Conservation (phyloP, 1,139 yeast species). For the Candida glucosophila region DNA sequence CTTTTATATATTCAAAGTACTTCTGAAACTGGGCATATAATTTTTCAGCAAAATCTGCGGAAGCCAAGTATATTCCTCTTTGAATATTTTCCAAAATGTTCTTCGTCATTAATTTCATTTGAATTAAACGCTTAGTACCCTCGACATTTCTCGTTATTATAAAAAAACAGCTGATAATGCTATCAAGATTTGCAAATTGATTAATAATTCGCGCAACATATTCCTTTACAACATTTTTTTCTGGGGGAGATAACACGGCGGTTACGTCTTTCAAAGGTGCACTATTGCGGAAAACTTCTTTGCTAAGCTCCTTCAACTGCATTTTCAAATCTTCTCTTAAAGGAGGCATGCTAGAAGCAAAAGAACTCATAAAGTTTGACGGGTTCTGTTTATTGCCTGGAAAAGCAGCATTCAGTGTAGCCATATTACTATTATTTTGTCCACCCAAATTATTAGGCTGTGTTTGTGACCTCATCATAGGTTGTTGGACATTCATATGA, state of each 20-base stretch:
- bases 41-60: constrained; percentile 62
- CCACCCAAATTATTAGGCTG: constrained; percentile 12
- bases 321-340: constrained; percentile 36
- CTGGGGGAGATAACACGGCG: constrained; percentile 48
- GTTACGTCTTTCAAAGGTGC: constrained; percentile 63
- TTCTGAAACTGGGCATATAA: constrained; percentile 64
- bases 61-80: constrained; percentile 55
- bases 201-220: constrained; percentile 51
- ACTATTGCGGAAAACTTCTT: constrained; percentile 61
- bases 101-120: constrained; percentile 71
- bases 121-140: constrained; percentile 68
- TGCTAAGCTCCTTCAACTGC: constrained; percentile 53
- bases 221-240: constrained; percentile 55
- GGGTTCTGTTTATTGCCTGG: constrained; percentile 5
- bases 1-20: constrained; percentile 65
- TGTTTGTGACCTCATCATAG: constrained; percentile 14
- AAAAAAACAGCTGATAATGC: constrained; percentile 68
- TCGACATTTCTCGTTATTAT: constrained; percentile 65
- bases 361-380: constrained; percentile 4
- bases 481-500: constrained; percentile 5
- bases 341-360: constrained; percentile 22
- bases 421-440: not conserved
- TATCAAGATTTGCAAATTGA: constrained; percentile 62
- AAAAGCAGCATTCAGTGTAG: constrained; percentile 6
- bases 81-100: constrained; percentile 64